Base-by-base conservation (phyloP, 306 rosid species). In the Cicer arietinum region DNA sequence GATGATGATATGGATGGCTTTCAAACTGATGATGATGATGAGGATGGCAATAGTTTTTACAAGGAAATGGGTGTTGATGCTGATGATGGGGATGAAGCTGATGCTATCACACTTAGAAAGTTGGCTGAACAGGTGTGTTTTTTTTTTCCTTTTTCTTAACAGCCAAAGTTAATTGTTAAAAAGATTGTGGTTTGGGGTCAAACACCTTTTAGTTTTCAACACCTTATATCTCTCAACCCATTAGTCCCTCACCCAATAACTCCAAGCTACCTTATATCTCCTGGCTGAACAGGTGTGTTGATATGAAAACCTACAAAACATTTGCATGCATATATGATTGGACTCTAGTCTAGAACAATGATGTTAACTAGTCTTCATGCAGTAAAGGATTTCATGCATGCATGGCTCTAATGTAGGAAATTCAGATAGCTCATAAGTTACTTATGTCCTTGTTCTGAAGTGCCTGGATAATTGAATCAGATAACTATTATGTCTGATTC, bases 1-100 rank as follows among this genome's bases (percentile, higher is more conserved):
- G 97, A 94, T 14, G 91, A 93, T 81, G 96, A 91, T 68, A 94
- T 94, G 98, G 98, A 94, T 86, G 97, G 96, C 77, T 88, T 91
- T 85, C 96, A 77, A 82, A 86, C 89, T 8, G 97, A 94, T 64
- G 97, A 88, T 10, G 98, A 93, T 9, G 92, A 89, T 44, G 98
- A 91, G 7, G 93, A 87, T 54, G 98, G 84, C 41, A 96, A 80
- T 77, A 96, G 85, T 56, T 91, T 91, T 82, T 97, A 94, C 80
- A 94, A 79, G 87, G 97, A 91, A 79, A 90, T 94, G 98, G 98
- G 98, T 67, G 86, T 77, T 76, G 97, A 89, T 79, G 85, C 79
- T 2, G 98, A 91, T 75, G 98, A 91, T 53, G 94, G 92, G 60
- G 98, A 94, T 61, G 97, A 94, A 76, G 91, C 81, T 69, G 97